Percentiles rank a stretch among this genome's conserved stretches.
phyloP scores from a whole-genome alignment of 805 yeast species.

The Kuraishia ogatae region DNA sequence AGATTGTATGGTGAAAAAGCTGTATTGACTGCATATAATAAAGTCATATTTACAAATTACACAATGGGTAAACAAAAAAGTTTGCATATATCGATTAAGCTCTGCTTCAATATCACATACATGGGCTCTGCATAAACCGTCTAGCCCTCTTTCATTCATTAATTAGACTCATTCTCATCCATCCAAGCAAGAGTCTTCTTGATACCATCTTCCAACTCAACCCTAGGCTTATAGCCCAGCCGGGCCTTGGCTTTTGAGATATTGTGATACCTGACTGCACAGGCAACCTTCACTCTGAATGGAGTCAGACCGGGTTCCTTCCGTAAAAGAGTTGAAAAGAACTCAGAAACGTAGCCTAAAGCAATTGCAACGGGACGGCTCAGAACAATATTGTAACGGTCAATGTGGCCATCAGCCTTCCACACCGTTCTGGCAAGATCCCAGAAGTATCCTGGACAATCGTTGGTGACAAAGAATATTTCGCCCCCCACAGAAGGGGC shows the following conservation, averaged over 20 bases:
- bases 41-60: not conserved
- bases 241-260: conserved; percentile 75
- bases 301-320: conserved; percentile 94
- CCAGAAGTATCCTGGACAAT: conserved; percentile 94
- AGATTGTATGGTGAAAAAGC: not conserved
- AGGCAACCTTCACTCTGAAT: conserved; percentile 84
- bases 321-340: conserved; percentile 58
- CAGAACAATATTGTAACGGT: conserved; percentile 57
- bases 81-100: too few species aligned
- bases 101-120: too few species aligned
- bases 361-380: conserved; percentile 68
- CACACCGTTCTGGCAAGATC: conserved; percentile 93
- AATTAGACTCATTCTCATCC: conserved; percentile 44
- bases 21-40: not conserved
- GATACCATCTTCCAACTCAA: conserved; percentile 74
- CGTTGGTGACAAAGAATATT: conserved; percentile 85
- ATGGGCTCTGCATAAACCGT: not conserved
- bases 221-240: conserved; percentile 75
- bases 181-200: conserved; percentile 77
- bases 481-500: conserved; percentile 64
- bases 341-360: conserved; percentile 76
- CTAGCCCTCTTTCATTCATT: not conserved
- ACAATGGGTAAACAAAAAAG: conserved; percentile 4
- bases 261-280: conserved; percentile 91
- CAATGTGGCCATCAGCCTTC: conserved; percentile 91